Evolutionary conservation across 177 flowering plant species (phyloP).

Genomic region (Vitis hybrid): DNA sequence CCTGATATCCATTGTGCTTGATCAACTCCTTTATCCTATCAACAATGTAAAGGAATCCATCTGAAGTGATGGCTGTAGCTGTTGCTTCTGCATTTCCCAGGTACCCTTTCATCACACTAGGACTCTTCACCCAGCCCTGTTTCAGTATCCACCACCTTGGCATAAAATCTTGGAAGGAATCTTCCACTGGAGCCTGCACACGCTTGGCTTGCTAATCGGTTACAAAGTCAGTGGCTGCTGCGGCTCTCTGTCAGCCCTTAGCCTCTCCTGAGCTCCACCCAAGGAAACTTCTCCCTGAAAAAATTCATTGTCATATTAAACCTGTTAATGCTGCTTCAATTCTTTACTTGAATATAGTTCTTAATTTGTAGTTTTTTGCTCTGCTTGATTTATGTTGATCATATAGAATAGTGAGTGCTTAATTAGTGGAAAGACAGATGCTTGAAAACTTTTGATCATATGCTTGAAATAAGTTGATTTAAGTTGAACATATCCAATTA

Average conservation of each 20-base stretch:
- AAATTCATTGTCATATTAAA: conserved; percentile 7
- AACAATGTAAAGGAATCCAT: conserved; percentile 65
- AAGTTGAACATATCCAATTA: too few relatives aligned
- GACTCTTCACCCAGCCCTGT: conserved; percentile 54
- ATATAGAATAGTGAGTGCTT: too few relatives aligned
- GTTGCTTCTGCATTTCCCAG: conserved; percentile 67
- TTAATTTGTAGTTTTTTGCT: too few relatives aligned
- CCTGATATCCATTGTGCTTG: conserved; percentile 86
- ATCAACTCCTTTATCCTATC: conserved; percentile 87
- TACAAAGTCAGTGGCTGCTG: conserved; percentile 36
- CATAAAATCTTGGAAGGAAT: conserved; percentile 48
- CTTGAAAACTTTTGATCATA: too few relatives aligned
- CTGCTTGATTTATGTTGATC: too few relatives aligned
- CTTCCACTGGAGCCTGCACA: conserved; percentile 41
- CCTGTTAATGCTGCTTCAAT: too few relatives aligned
- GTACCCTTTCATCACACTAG: conserved; percentile 63
- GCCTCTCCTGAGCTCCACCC: conserved; percentile 67
- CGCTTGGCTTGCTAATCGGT: conserved; percentile 30
- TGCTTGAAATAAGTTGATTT: too few relatives aligned
- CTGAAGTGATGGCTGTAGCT: conserved; percentile 34
- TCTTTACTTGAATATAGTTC: too few relatives aligned
- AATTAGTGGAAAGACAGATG: too few relatives aligned
- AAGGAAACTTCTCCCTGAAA: conserved; percentile 62
- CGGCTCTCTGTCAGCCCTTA: conserved; percentile 37
- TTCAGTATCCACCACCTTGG: conserved; percentile 56